A percentile compares a stretch with the other conserved stretches of the same genome.
These are phyloP conservation scores for Neurospora crassa DNA, from an alignment of 2,329 filamentous ascomycete genomes.

Conservation along the genomic window DNA sequence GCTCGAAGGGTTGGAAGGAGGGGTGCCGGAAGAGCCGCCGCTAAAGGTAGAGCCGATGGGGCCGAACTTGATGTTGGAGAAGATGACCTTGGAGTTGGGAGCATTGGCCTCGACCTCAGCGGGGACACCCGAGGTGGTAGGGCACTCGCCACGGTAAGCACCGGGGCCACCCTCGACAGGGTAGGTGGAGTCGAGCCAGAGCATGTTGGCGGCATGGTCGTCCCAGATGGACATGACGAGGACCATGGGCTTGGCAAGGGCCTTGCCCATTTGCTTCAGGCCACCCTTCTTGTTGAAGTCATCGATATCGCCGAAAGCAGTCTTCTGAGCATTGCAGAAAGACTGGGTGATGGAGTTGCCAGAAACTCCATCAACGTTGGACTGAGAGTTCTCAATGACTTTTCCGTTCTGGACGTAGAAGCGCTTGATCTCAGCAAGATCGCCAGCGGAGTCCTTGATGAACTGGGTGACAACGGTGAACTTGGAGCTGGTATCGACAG, in stretches of 20 bases:
- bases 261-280: constrained; percentile 43
- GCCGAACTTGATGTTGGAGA: constrained; percentile 51
- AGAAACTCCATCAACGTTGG: constrained; percentile 27
- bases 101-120: constrained; percentile 34
- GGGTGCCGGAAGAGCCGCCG: constrained; percentile 10
- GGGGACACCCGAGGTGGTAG: constrained; percentile 41
- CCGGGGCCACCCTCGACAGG: constrained; percentile 40
- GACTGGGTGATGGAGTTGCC: constrained; percentile 43
- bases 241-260: constrained; percentile 33
- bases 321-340: constrained; percentile 52
- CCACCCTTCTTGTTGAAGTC: constrained; percentile 49
- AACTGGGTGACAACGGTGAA: constrained; percentile 62
- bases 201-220: constrained; percentile 59
- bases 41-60: constrained; percentile 44
- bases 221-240: constrained; percentile 48
- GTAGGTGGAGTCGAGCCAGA: constrained; percentile 64
- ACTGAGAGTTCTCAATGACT: constrained; percentile 44
- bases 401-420: constrained; percentile 56
- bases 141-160: constrained; percentile 44
- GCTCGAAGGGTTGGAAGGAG: constrained; percentile 2
- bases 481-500: constrained; percentile 48
- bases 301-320: constrained; percentile 42
- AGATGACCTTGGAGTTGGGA: constrained; percentile 42
- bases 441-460: constrained; percentile 35
- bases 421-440: constrained; percentile 51